Percentiles rank a stretch among this genome's conserved stretches.
phyloP scores from a whole-genome alignment of 805 yeast genomes.

The Millerozyma miso region DNA sequence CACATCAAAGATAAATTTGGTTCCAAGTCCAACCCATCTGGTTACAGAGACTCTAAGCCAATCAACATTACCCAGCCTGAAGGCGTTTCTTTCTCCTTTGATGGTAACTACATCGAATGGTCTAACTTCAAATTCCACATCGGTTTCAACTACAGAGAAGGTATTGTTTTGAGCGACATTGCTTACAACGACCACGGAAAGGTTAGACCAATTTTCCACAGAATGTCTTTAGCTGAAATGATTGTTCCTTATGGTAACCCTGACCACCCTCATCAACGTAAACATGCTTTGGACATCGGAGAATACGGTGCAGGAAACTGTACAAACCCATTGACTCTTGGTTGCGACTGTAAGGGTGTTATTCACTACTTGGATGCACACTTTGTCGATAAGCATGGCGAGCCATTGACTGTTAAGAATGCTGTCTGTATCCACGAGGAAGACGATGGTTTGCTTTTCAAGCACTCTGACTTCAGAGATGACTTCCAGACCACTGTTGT shows the following conservation, averaged over 20 bases:
- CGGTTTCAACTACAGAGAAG: slow-evolving; percentile 85
- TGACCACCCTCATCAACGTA: slow-evolving; percentile 76
- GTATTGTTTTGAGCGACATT: slow-evolving; percentile 72
- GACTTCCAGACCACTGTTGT: slow-evolving; percentile 69
- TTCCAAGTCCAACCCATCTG: slow-evolving; percentile 37
- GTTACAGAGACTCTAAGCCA: slow-evolving; percentile 64
- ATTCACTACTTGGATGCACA: slow-evolving; percentile 82
- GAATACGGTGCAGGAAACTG: slow-evolving; percentile 86
- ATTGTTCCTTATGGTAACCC: slow-evolving; percentile 83
- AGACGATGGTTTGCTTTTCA: slow-evolving; percentile 74
- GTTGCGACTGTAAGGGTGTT: slow-evolving; percentile 84
- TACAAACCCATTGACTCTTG: slow-evolving; percentile 73
- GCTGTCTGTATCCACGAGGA: slow-evolving; percentile 85
- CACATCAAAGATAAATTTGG: slow-evolving; percentile 61
- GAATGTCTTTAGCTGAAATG: slow-evolving; percentile 77
- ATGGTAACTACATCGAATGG: slow-evolving; percentile 70
- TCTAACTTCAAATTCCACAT: slow-evolving; percentile 73
- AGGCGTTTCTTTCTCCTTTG: slow-evolving; percentile 73
- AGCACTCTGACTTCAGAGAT: slow-evolving; percentile 84
- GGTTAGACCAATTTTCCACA: slow-evolving; percentile 70
- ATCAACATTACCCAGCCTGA: slow-evolving; percentile 74
- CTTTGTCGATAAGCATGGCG: slow-evolving; percentile 64
- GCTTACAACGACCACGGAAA: slow-evolving; percentile 72
- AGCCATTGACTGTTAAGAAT: slow-evolving; percentile 65
- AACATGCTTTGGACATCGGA: slow-evolving; percentile 83